These are phyloP conservation scores for Phoenix dactylifera DNA, from an alignment of 176 grass and related monocot genomes.

Conservation along the genomic window DNA sequence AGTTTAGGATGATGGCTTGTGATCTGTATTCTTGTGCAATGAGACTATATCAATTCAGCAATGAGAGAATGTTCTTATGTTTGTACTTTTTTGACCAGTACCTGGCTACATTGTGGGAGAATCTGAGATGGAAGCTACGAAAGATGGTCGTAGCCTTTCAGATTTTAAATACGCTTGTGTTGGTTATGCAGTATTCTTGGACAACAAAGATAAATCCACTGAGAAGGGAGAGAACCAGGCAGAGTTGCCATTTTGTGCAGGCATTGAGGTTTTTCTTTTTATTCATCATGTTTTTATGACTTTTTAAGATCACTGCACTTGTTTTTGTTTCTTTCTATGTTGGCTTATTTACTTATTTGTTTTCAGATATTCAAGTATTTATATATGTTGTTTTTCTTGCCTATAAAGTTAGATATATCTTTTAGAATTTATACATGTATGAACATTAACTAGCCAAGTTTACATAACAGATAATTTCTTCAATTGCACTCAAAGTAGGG, in stretches of 20 bases:
- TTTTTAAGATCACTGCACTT: not conserved
- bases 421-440: too few relatives aligned
- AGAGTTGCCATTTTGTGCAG: slow-evolving; percentile 74
- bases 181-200: slow-evolving; percentile 75
- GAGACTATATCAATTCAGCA: too few relatives aligned
- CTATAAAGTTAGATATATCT: too few relatives aligned
- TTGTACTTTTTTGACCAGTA: slow-evolving; percentile 38
- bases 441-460: too few relatives aligned
- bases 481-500: too few relatives aligned
- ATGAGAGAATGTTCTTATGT: slow-evolving; percentile 22
- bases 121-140: slow-evolving; percentile 39
- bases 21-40: too few relatives aligned
- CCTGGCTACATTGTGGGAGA: slow-evolving; percentile 55
- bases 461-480: too few relatives aligned
- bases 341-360: too few relatives aligned
- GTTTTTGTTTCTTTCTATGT: too few relatives aligned
- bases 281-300: not conserved
- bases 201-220: slow-evolving; percentile 32
- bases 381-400: too few relatives aligned
- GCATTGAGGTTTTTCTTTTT: slow-evolving; percentile 61
- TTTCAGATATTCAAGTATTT: too few relatives aligned
- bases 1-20: too few relatives aligned
- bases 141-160: slow-evolving; percentile 40
- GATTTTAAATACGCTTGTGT: slow-evolving; percentile 79
- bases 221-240: slow-evolving; percentile 40